A percentile compares a stretch with the other conserved stretches of the same genome.
Evolutionary conservation across 2,329 filamentous ascomycete species (phyloP).

Genomic region (Claviceps sorghi): DNA sequence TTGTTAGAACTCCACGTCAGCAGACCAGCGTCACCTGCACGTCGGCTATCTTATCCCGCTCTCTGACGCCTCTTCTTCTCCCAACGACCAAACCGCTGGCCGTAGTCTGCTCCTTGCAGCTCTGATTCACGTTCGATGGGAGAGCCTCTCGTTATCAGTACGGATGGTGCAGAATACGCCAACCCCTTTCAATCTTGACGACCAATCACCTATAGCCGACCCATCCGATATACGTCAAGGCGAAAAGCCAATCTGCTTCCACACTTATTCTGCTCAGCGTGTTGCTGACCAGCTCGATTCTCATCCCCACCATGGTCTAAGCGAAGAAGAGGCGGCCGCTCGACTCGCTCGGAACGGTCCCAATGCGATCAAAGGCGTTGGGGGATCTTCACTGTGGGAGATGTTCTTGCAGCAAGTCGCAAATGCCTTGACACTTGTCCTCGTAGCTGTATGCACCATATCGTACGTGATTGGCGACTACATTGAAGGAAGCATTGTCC

Average conservation of each 20-base stretch:
- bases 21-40: not conserved
- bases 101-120: conserved; percentile 5
- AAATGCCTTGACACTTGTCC: conserved; percentile 61
- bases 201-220: conserved; percentile 26
- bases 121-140: conserved; percentile 26
- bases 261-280: conserved; percentile 21
- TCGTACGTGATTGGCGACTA: conserved; percentile 52
- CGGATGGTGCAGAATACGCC: conserved; percentile 28
- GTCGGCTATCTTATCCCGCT: not conserved
- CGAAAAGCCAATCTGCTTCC: conserved; percentile 21
- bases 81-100: conserved; percentile 3
- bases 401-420: conserved; percentile 65
- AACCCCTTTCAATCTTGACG: conserved; percentile 20
- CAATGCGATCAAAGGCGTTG: conserved; percentile 57
- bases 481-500: conserved; percentile 48
- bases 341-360: conserved; percentile 52
- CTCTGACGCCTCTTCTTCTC: not conserved
- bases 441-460: conserved; percentile 59
- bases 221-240: conserved; percentile 16
- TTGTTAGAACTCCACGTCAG: not conserved
- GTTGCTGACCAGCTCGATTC: conserved; percentile 26
- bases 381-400: conserved; percentile 58
- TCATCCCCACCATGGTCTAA: conserved; percentile 44
- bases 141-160: conserved; percentile 22
- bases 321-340: conserved; percentile 44